Evolutionary conservation across 1,139 yeast species (phyloP).

Genomic region (Geotrichum macrosporum): DNA sequence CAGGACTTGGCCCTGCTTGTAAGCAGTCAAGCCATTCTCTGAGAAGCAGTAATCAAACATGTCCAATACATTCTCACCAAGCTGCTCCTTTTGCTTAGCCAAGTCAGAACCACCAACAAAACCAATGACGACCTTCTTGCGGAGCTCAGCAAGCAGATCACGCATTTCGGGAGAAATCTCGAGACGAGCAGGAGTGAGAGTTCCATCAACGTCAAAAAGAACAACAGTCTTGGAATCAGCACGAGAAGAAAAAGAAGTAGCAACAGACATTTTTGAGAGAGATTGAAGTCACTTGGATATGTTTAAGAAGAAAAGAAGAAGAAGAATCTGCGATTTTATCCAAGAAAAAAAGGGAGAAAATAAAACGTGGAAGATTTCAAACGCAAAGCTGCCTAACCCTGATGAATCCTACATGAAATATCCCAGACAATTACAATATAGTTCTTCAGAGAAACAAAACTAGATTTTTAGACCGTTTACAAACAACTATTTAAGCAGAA

Average conservation of each 20-base stretch:
- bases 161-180: slow-evolving; percentile 74
- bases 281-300: no score
- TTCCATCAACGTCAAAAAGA: slow-evolving; percentile 96
- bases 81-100: slow-evolving; percentile 90
- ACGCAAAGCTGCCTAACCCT: slow-evolving; percentile 3
- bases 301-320: slow-evolving; percentile 12
- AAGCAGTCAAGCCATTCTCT: slow-evolving; percentile 97
- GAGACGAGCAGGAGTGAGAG: slow-evolving; percentile 95
- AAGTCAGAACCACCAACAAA: slow-evolving; percentile 98
- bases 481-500: slow-evolving; percentile 28
- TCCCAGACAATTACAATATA: neutral
- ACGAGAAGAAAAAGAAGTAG: slow-evolving; percentile 37
- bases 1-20: slow-evolving; percentile 79
- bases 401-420: neutral
- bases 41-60: slow-evolving; percentile 94
- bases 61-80: slow-evolving; percentile 65
- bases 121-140: slow-evolving; percentile 90
- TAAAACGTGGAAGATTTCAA: slow-evolving; percentile 13
- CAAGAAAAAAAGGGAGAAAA: slow-evolving; percentile 6
- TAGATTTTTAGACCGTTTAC: neutral
- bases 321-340: neutral
- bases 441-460: neutral
- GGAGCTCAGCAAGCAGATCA: slow-evolving; percentile 62
- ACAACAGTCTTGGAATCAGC: slow-evolving; percentile 46
- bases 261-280: slow-evolving; percentile 22